Base-by-base conservation (phyloP, 1,284 basidiomycete species). In the Amylostereum areolatum region DNA sequence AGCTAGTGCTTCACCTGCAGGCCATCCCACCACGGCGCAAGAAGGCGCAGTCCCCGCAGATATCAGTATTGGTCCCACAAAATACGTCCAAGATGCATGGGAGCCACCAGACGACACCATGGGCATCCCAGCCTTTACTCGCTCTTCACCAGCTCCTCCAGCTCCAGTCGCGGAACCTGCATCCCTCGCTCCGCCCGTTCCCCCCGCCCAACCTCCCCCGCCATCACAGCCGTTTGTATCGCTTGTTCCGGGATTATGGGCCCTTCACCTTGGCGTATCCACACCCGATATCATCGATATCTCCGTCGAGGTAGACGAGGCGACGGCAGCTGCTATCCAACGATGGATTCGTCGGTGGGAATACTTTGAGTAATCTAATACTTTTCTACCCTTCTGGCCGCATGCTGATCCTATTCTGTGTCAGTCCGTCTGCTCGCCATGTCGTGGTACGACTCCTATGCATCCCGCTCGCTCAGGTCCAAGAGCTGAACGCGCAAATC, bases 361-460 rank as follows among this genome's bases (percentile, higher is more conserved):
- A 6, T 28, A 31, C 2, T 62, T 61, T 50, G 57, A 62, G 64
- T 66, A 46, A 42, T 63, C 57, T 11, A 7, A 18, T 18, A 18
- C 18, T 18, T 18, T 18, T 18, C 18, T 31, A 31, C 28, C 11
- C 10, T 32, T 33, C 32, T 50, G 27, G 27, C 11, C 49, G n/a
- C 62, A 56, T 47, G 68, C 63, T 9, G 43, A 51, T 43, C 12
- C 27, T 48, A 49, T 31, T 25, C 24, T n/a, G 29, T 31, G 32
- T 10, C 43, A 54, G 52, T 36, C 44, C 49, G 3, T 9, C 27
- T 41, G 51, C 34, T 35, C 49, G 39, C n/a, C 59, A 63, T 36
- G 60, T 74, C 37, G 61, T 57, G 7, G 62, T 78, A 33, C 62
- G 66, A 39, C 60, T 80, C 7, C 57, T 73, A 24, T 78, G 74